phyloP scores from a whole-genome alignment of 192 early-diverging fungal genomes.

The Podila verticillata region DNA sequence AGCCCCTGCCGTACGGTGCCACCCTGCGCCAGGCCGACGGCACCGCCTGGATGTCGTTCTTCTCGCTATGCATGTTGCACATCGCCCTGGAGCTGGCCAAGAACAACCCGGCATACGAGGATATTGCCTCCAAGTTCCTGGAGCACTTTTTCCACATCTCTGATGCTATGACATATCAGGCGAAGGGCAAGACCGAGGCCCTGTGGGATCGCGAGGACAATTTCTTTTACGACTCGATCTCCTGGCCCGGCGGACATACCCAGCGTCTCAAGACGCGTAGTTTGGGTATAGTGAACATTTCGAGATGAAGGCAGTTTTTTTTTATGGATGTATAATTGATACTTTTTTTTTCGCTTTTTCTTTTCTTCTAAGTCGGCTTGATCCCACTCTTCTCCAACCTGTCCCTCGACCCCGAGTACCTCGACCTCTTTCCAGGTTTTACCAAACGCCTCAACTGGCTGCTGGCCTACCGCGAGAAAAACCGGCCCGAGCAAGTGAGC shows the following conservation, averaged over 20 bases:
- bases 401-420: slow-evolving; percentile 56
- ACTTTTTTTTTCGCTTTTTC: background rate
- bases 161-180: slow-evolving; percentile 60
- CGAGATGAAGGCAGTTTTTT: background rate
- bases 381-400: slow-evolving; percentile 57
- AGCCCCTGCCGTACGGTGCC: slow-evolving; percentile 56
- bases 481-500: slow-evolving; percentile 23
- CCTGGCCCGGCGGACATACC: slow-evolving; percentile 52
- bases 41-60: slow-evolving; percentile 65
- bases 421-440: slow-evolving; percentile 43
- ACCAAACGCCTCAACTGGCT: slow-evolving; percentile 32
- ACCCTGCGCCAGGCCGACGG: slow-evolving; percentile 61
- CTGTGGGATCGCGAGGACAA: slow-evolving; percentile 59
- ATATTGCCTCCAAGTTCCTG: slow-evolving; percentile 66
- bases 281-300: slow-evolving; percentile 28
- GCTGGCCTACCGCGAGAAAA: slow-evolving; percentile 31
- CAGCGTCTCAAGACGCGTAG: slow-evolving; percentile 62
- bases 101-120: slow-evolving; percentile 35
- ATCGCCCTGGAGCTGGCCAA: slow-evolving; percentile 48
- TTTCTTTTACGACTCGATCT: slow-evolving; percentile 64
- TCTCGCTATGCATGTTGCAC: slow-evolving; percentile 44
- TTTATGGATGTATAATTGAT: background rate
- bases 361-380: slow-evolving; percentile 43
- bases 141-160: slow-evolving; percentile 69
- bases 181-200: slow-evolving; percentile 36